Evolutionary conservation across 441 rosid species (phyloP).

Genomic region (Adansonia grandidieri): DNA sequence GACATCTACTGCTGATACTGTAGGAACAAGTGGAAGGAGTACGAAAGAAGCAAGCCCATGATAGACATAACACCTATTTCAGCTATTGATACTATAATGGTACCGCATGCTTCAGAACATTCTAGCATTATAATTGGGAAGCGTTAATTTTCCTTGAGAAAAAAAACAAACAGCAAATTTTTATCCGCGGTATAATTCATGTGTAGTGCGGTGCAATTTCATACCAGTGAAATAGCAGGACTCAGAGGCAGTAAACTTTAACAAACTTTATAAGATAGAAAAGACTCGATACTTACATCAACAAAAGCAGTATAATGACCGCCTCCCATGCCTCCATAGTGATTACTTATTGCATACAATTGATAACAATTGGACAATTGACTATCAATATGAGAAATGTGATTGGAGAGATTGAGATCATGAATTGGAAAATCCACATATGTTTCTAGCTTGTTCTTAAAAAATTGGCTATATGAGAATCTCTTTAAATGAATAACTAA

Average conservation of each 20-base stretch:
- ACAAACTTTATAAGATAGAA: background rate
- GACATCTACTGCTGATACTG: too few relatives aligned
- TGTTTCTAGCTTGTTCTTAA: slow-evolving; percentile 72
- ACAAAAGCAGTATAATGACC: slow-evolving; percentile 79
- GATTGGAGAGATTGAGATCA: slow-evolving; percentile 60
- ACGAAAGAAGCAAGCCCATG: background rate
- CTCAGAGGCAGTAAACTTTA: background rate
- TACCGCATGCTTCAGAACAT: slow-evolving; percentile 3
- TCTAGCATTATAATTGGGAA: background rate
- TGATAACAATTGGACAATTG: slow-evolving; percentile 41
- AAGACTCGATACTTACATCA: slow-evolving; percentile 49
- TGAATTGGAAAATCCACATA: slow-evolving; percentile 71
- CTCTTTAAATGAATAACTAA: slow-evolving; percentile 74
- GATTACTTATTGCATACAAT: slow-evolving; percentile 68
- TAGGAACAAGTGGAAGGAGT: too few relatives aligned
- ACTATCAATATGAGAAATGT: slow-evolving; percentile 44
- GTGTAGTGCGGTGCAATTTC: background rate
- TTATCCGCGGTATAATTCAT: background rate
- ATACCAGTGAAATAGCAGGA: background rate
- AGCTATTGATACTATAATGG: background rate
- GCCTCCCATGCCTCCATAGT: slow-evolving; percentile 73
- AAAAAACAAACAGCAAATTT: background rate
- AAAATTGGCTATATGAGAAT: slow-evolving; percentile 58
- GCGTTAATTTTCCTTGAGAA: background rate
- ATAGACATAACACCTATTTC: slow-evolving; percentile 10